phyloP scores from a whole-genome alignment of 2,329 filamentous ascomycete genomes.

The Trichoderma sp. region DNA sequence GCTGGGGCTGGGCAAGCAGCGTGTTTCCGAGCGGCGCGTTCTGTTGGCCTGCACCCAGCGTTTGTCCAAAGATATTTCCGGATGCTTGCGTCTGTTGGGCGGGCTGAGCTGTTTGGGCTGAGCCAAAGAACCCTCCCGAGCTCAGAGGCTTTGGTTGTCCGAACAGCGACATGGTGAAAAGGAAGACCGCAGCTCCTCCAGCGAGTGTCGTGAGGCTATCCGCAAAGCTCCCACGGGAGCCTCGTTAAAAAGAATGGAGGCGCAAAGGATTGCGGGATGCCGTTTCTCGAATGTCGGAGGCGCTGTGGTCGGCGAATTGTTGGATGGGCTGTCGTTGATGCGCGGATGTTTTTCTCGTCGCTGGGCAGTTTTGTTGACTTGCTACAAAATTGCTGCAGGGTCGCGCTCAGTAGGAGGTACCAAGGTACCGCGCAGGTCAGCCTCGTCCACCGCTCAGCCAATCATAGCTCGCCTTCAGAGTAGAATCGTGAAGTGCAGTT shows the following conservation, averaged over 20 bases:
- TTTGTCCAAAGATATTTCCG: constrained; percentile 35
- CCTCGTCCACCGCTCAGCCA: not conserved
- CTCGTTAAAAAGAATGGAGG: not conserved
- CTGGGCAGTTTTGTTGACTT: constrained; percentile 23
- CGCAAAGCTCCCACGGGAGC: constrained; percentile 22
- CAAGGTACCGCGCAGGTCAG: constrained; percentile 13
- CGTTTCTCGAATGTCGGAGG: not conserved
- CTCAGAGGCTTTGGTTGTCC: constrained; percentile 41
- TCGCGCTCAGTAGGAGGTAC: constrained; percentile 21
- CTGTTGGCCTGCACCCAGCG: constrained; percentile 40
- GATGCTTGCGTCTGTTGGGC: constrained; percentile 30
- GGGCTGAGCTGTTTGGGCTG: constrained; percentile 39
- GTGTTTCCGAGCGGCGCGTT: constrained; percentile 35
- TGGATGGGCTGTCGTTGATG: not conserved
- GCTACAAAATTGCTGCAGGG: constrained; percentile 21
- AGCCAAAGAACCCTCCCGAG: constrained; percentile 40
- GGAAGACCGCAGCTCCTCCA: constrained; percentile 1
- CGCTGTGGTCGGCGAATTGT: not conserved
- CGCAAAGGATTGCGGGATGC: not conserved
- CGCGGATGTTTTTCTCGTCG: constrained; percentile 10
- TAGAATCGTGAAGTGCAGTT: not conserved
- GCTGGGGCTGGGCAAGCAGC: constrained; percentile 40
- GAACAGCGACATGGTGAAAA: constrained; percentile 41
- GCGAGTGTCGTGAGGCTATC: constrained; percentile 17
- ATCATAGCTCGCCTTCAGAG: not conserved